A percentile compares a stretch with the other conserved stretches of the same genome.
phyloP scores from a whole-genome alignment of 1,284 basidiomycete species.

The Xerocomus minutiporus region DNA sequence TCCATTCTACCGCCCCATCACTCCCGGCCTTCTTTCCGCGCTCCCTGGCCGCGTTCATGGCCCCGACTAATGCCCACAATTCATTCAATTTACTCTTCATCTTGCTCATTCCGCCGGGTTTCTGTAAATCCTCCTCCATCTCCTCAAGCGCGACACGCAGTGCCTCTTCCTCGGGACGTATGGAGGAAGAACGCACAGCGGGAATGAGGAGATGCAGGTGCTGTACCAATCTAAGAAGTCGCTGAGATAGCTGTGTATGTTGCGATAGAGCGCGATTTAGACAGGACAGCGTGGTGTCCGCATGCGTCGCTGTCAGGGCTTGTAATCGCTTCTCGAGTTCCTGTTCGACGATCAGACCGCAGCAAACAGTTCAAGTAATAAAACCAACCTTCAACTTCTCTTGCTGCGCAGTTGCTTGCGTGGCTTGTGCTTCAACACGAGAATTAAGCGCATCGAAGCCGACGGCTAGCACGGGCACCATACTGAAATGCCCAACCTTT shows the following conservation, averaged over 20 bases:
- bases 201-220: constrained; percentile 80
- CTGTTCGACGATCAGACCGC: constrained; percentile 29
- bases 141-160: constrained; percentile 67
- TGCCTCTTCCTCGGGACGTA: constrained; percentile 79
- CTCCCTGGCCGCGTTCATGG: constrained; percentile 62
- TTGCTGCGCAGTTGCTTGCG: constrained; percentile 66
- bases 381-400: constrained; percentile 56
- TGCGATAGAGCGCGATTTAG: constrained; percentile 61
- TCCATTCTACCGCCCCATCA: constrained; percentile 57
- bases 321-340: constrained; percentile 67
- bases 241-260: constrained; percentile 72
- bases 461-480: constrained; percentile 78
- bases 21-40: constrained; percentile 44
- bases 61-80: constrained; percentile 83
- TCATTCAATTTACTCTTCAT: constrained; percentile 76
- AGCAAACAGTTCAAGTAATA: not conserved
- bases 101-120: constrained; percentile 46
- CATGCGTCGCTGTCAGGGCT: constrained; percentile 61
- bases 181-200: constrained; percentile 68
- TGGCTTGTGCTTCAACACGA: constrained; percentile 75
- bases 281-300: constrained; percentile 66
- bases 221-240: constrained; percentile 68
- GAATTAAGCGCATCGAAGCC: constrained; percentile 82
- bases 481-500: constrained; percentile 40
- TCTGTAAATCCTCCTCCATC: constrained; percentile 70